These are phyloP conservation scores for Paramecium octaurelia DNA, from an alignment of 73 alveolate species.

Conservation along the genomic window DNA sequence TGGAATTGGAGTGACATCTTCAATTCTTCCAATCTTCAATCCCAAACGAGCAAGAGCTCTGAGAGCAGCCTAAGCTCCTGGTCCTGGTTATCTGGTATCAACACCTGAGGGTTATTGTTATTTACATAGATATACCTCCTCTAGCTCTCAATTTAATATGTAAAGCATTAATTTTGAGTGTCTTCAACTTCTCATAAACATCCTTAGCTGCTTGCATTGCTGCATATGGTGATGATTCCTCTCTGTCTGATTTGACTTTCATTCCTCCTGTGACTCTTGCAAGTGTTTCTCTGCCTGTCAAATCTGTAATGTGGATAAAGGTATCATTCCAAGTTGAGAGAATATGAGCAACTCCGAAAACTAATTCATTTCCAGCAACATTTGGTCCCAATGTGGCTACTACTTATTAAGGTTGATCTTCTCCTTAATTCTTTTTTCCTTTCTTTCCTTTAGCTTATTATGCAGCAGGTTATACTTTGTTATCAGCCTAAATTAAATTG, in stretches of 20 bases:
- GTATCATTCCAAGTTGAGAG: conserved; percentile 98
- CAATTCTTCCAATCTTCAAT: conserved; percentile 98
- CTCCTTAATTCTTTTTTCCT: conserved; percentile 5
- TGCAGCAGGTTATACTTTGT: conserved; percentile 12
- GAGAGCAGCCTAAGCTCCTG: conserved; percentile 99
- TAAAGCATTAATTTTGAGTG: conserved; percentile 94
- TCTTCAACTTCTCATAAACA: conserved; percentile 83
- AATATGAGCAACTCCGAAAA: conserved; percentile 96
- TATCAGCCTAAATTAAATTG: conserved; percentile 12
- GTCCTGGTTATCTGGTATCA: conserved; percentile 90
- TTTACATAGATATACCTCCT: conserved; percentile 80
- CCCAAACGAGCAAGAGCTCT: conserved; percentile 99
- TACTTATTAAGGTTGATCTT: conserved; percentile 18
- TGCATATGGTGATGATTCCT: conserved; percentile 99
- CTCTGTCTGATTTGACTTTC: conserved; percentile 99
- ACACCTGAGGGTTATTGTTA: conserved; percentile 11
- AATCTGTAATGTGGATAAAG: conserved; percentile 99
- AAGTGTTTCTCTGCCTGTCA: conserved; percentile 98
- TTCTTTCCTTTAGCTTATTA: conserved; percentile 25
- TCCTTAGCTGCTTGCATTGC: conserved; percentile 99
- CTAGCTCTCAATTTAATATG: conserved; percentile 98
- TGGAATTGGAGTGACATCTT: conserved; percentile 99
- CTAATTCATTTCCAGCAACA: conserved; percentile 70
- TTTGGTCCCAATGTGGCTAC: conserved; percentile 53
- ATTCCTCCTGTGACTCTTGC: conserved; percentile 99